These are phyloP conservation scores for Cicer bijugum DNA, from an alignment of 306 rosid genomes.

Conservation along the genomic window DNA sequence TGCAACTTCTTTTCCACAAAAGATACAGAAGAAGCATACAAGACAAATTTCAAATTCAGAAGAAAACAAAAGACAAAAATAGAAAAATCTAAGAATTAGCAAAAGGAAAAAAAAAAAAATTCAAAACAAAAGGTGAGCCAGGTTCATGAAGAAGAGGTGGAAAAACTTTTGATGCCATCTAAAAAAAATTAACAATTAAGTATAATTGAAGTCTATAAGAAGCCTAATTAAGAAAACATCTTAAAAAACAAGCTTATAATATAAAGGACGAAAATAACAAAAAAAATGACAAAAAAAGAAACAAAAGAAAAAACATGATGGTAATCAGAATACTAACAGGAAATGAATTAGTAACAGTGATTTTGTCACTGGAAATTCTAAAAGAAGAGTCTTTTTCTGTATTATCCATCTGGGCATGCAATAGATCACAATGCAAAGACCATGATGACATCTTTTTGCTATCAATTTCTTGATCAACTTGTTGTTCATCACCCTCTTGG, in stretches of 20 bases:
- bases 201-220: background rate
- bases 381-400: slow-evolving; percentile 49
- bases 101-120: background rate
- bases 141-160: background rate
- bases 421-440: slow-evolving; percentile 70
- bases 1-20: slow-evolving; percentile 27
- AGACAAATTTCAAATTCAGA: slow-evolving; percentile 23
- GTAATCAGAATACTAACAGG: slow-evolving; percentile 55
- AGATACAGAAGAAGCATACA: slow-evolving; percentile 31
- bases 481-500: slow-evolving; percentile 74
- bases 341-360: slow-evolving; percentile 53
- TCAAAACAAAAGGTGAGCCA: background rate
- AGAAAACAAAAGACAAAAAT: background rate
- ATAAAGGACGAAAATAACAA: background rate
- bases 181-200: background rate
- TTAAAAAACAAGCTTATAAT: slow-evolving; percentile 1
- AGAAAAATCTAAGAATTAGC: slow-evolving; percentile 13
- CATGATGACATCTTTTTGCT: slow-evolving; percentile 52
- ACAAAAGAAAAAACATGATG: slow-evolving; percentile 12
- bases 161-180: background rate
- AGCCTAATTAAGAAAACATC: slow-evolving; percentile 1
- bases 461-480: slow-evolving; percentile 57
- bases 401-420: slow-evolving; percentile 62
- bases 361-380: slow-evolving; percentile 46
- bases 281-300: background rate